Conservation (phyloP, 768 basidiomycete genomes). For the Cystofilobasidium ferigula region DNA sequence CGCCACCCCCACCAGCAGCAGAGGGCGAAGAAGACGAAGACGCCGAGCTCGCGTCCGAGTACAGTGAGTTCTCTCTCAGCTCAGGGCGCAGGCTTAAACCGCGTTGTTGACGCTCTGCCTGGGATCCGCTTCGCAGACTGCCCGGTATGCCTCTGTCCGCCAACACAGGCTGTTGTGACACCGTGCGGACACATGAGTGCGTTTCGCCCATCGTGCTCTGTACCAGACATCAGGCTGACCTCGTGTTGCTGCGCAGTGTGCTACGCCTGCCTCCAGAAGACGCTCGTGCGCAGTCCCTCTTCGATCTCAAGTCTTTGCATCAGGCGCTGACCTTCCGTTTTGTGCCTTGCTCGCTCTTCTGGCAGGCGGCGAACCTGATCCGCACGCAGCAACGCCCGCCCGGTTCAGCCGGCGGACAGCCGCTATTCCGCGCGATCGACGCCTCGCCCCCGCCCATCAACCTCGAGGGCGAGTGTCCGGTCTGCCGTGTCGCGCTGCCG, state of each 20-base stretch:
- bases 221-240: too few species aligned
- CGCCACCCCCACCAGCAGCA: not conserved
- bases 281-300: not conserved
- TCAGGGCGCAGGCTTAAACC: not conserved
- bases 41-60: not conserved
- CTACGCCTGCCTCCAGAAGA: constrained; percentile 7
- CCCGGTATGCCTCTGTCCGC: constrained; percentile 68
- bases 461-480: constrained; percentile 10
- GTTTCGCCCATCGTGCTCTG: not conserved
- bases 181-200: constrained; percentile 59
- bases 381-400: not conserved
- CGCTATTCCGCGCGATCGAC: not conserved
- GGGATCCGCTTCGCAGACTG: constrained; percentile 39
- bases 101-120: not conserved
- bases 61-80: not conserved
- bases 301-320: not conserved
- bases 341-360: not conserved
- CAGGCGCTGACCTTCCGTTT: not conserved
- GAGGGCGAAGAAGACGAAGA: not conserved
- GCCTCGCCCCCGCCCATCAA: not conserved
- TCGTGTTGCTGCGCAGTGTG: too few species aligned
- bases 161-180: constrained; percentile 62
- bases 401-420: too few species aligned
- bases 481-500: not conserved
- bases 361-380: not conserved